Evolutionary conservation across 2,329 filamentous ascomycete species (phyloP).

Genomic region (Parasarocladium wereldwijsianum): DNA sequence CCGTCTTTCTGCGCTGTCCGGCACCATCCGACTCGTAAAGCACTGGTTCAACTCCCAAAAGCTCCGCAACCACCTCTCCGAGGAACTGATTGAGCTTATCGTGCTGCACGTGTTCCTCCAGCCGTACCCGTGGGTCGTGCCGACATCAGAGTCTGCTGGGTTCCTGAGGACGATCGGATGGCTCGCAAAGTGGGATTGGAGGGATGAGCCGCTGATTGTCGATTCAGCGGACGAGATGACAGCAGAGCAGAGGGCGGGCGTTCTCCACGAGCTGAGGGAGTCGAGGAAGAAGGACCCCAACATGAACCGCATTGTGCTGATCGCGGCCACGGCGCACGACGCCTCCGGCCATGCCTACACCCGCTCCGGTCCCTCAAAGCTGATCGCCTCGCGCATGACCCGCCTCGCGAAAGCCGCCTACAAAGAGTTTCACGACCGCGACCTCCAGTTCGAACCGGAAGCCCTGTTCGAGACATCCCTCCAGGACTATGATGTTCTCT

Average conservation of each 20-base stretch:
- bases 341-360: conserved; percentile 70
- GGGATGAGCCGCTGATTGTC: conserved; percentile 64
- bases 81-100: conserved; percentile 75
- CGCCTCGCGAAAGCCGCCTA: conserved; percentile 65
- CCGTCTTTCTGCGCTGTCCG: conserved; percentile 63
- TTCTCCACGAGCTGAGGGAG: conserved; percentile 60
- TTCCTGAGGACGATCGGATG: conserved; percentile 71
- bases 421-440: conserved; percentile 39
- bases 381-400: conserved; percentile 73
- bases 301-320: conserved; percentile 71
- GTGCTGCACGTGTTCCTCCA: conserved; percentile 65
- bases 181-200: conserved; percentile 86
- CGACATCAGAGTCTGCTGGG: conserved; percentile 62
- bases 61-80: conserved; percentile 57
- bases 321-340: conserved; percentile 70
- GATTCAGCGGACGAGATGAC: conserved; percentile 53
- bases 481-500: conserved; percentile 72
- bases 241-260: conserved; percentile 41
- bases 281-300: conserved; percentile 81
- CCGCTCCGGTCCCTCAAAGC: conserved; percentile 53
- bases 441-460: conserved; percentile 31
- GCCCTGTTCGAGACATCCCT: conserved; percentile 59
- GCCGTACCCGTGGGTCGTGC: conserved; percentile 65
- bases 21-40: conserved; percentile 73
- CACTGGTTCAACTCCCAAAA: conserved; percentile 81